phyloP scores from a whole-genome alignment of 208 protist species.

The Acanthamoeba castellanii region DNA sequence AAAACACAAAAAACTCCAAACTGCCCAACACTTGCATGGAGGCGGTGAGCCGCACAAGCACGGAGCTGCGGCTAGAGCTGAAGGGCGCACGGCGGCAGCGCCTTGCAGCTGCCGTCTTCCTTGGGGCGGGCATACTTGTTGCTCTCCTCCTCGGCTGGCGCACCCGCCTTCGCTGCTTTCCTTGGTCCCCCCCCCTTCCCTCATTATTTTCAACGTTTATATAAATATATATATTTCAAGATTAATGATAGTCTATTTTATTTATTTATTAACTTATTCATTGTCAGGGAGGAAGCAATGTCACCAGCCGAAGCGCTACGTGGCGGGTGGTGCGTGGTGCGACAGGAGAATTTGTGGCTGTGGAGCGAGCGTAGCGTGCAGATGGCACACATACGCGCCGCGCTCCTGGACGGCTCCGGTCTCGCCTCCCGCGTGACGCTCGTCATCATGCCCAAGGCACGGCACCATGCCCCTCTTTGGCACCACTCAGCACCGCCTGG shows the following conservation, averaged over 20 bases:
- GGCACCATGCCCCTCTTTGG: neutral
- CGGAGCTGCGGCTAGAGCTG: neutral
- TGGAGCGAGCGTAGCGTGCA: conserved; percentile 45
- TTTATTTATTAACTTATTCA: neutral
- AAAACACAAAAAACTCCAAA: too few species aligned
- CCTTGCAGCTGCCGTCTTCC: neutral
- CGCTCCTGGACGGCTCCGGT: neutral
- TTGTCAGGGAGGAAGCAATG: neutral
- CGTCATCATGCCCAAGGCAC: neutral
- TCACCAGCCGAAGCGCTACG: conserved; percentile 9
- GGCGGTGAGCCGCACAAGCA: conserved; percentile 13
- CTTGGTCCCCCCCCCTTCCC: neutral
- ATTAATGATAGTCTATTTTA: neutral
- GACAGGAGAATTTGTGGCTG: conserved; percentile 33
- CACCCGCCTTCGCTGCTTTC: conserved; percentile 17
- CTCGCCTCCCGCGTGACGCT: conserved; percentile 29
- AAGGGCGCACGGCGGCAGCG: conserved; percentile 17
- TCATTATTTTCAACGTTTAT: too few species aligned
- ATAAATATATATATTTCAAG: neutral
- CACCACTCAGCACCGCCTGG: neutral
- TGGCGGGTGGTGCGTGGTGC: conserved; percentile 37
- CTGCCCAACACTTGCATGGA: neutral
- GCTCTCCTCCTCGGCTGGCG: conserved; percentile 27
- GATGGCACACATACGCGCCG: conserved; percentile 39
- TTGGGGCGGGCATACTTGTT: neutral